These are phyloP conservation scores for Tetradesmus obliquus DNA, from an alignment of 139 green algal species.

Conservation along the genomic window DNA sequence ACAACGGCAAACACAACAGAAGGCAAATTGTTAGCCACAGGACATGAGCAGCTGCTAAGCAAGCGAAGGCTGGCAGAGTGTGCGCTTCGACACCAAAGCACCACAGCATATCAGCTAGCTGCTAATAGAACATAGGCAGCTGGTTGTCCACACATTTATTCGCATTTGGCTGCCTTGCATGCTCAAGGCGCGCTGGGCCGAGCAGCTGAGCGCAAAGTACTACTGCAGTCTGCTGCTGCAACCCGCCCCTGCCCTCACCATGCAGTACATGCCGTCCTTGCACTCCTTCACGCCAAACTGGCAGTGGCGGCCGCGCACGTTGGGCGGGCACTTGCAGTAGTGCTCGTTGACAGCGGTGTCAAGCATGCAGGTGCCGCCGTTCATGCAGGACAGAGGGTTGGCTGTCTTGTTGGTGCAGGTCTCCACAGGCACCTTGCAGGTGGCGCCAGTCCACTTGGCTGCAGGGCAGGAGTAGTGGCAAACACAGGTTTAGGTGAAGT, in stretches of 20 bases:
- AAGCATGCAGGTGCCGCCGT: conserved; percentile 31
- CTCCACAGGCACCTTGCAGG: conserved; percentile 43
- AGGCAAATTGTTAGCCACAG: background rate
- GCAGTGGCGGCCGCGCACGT: conserved; percentile 44
- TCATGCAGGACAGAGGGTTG: conserved; percentile 34
- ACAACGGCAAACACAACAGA: background rate
- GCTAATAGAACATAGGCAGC: no score
- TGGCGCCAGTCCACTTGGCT: conserved; percentile 38
- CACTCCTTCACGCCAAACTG: conserved; percentile 46
- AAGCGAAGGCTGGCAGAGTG: background rate
- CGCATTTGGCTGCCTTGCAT: no score
- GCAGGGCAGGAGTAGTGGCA: background rate
- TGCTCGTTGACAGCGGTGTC: conserved; percentile 17
- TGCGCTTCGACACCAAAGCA: no score
- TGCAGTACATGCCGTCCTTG: conserved; percentile 48
- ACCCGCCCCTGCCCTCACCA: background rate
- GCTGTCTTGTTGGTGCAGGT: conserved; percentile 30
- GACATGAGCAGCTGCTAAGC: background rate
- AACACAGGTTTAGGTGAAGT: background rate
- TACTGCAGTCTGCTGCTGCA: background rate
- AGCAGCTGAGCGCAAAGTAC: no score
- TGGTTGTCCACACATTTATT: no score
- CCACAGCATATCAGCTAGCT: no score
- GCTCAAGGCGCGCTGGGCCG: no score
- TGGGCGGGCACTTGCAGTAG: conserved; percentile 48